Conservation (phyloP, 345 rosid species). For the Arabidopsis suecica region DNA sequence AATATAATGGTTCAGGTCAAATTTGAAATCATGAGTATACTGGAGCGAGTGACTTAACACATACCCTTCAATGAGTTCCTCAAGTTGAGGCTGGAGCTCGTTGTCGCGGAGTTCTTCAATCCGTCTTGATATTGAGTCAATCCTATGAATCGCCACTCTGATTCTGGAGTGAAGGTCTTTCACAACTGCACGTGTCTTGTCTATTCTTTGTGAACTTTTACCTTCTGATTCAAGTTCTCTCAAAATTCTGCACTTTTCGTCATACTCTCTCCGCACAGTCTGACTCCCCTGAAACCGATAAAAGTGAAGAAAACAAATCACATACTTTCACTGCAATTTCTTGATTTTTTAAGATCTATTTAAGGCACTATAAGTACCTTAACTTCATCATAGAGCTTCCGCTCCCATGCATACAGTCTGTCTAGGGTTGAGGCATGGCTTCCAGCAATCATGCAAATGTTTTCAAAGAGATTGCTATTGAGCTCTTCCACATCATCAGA, state of each 20-base stretch:
- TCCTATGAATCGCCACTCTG: slow-evolving; percentile 91
- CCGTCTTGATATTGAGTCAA: slow-evolving; percentile 82
- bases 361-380: slow-evolving; percentile 60
- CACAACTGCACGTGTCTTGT: slow-evolving; percentile 84
- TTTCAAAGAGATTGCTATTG: slow-evolving; percentile 63
- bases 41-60: slow-evolving; percentile 14
- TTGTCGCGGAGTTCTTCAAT: slow-evolving; percentile 91
- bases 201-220: slow-evolving; percentile 57
- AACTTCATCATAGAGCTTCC: slow-evolving; percentile 96
- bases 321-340: slow-evolving; percentile 11
- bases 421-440: slow-evolving; percentile 96
- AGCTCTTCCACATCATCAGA: slow-evolving; percentile 68
- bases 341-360: background rate
- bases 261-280: slow-evolving; percentile 73
- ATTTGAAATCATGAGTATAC: slow-evolving; percentile 14
- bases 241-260: slow-evolving; percentile 61
- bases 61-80: slow-evolving; percentile 94
- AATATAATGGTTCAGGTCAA: background rate
- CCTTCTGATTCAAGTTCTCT: slow-evolving; percentile 79
- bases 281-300: slow-evolving; percentile 72
- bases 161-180: slow-evolving; percentile 96
- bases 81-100: slow-evolving; percentile 98
- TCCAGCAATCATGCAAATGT: slow-evolving; percentile 84
- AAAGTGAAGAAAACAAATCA: background rate
- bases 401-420: slow-evolving; percentile 96